Conservation (phyloP, 1,284 basidiomycete genomes). For the Thecaphora thlaspeos region DNA sequence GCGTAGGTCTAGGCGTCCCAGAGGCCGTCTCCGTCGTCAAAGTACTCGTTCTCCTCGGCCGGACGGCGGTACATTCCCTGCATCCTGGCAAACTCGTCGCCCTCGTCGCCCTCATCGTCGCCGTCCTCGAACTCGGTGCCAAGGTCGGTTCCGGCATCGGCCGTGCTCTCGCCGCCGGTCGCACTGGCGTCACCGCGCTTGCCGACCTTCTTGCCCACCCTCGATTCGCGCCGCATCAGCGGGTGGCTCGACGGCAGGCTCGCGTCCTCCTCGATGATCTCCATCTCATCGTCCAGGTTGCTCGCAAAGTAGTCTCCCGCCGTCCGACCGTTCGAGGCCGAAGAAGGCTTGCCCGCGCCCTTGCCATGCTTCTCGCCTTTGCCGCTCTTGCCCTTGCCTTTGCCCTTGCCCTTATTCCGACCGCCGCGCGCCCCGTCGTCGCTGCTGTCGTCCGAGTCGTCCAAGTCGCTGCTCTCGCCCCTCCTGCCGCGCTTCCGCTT, state of each 20-base stretch:
- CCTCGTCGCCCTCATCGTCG: slow-evolving; percentile 11
- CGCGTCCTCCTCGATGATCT: slow-evolving; percentile 30
- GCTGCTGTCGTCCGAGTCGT: slow-evolving; percentile 18
- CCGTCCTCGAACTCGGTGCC: slow-evolving; percentile 27
- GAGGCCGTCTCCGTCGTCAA: slow-evolving; percentile 11
- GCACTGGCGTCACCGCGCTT: slow-evolving; percentile 9
- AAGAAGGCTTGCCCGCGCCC: slow-evolving; percentile 8
- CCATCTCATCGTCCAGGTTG: slow-evolving; percentile 16
- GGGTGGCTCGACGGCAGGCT: slow-evolving; percentile 28
- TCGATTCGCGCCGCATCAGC: slow-evolving; percentile 18
- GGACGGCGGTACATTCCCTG: slow-evolving; percentile 1
- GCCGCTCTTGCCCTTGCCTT: slow-evolving; percentile 10
- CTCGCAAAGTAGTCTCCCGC: slow-evolving; percentile 18
- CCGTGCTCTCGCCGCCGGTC: slow-evolving; percentile 13
- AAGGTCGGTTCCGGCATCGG: slow-evolving; percentile 15
- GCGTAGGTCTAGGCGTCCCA: too few relatives aligned
- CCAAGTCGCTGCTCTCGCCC: slow-evolving; percentile 19
- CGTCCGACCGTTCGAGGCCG: neutral
- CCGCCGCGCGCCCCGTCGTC: neutral
- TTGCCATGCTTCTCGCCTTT: too few relatives aligned
- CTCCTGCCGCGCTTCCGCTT: slow-evolving; percentile 16
- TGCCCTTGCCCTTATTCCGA: slow-evolving; percentile 3
- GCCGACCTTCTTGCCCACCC: slow-evolving; percentile 16
- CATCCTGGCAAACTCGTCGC: slow-evolving; percentile 3
- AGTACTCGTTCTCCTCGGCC: slow-evolving; percentile 15